These are phyloP conservation scores for Penicillium macrosclerotiorum DNA, from an alignment of 495 filamentous ascomycete genomes.

Conservation along the genomic window DNA sequence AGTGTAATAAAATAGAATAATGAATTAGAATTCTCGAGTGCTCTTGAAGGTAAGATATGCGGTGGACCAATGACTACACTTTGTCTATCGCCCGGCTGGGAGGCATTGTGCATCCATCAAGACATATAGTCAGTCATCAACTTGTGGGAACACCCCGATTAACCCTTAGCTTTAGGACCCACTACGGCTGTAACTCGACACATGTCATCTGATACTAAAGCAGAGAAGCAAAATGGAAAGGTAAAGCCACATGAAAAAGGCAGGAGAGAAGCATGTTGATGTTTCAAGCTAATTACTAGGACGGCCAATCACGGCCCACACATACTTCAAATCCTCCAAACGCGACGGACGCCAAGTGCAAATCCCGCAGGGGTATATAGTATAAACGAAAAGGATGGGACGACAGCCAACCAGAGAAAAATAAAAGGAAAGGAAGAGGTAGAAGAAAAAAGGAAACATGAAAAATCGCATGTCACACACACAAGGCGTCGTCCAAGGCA, in stretches of 20 bases:
- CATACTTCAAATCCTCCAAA: slow-evolving; percentile 1
- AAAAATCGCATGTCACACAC: slow-evolving; percentile 8
- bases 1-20: too few species aligned
- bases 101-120: too few species aligned
- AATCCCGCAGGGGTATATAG: slow-evolving; percentile 25
- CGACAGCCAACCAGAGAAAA: slow-evolving; percentile 1
- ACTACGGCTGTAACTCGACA: background rate
- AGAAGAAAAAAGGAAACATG: slow-evolving; percentile 4
- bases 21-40: too few species aligned
- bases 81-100: too few species aligned
- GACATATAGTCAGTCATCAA: too few species aligned
- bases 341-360: slow-evolving; percentile 12
- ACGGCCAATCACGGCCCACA: slow-evolving; percentile 5
- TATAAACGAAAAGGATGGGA: slow-evolving; percentile 1
- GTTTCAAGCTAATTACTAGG: slow-evolving; percentile 21
- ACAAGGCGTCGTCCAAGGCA: background rate
- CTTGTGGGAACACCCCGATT: background rate
- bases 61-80: too few species aligned
- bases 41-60: too few species aligned
- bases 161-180: background rate
- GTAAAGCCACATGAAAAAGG: slow-evolving; percentile 1
- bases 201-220: background rate
- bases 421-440: background rate
- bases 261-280: slow-evolving; percentile 2
- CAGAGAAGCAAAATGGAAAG: background rate